These are phyloP conservation scores for Chlorella sp. DNA, from an alignment of 139 green algal genomes.

Conservation along the genomic window DNA sequence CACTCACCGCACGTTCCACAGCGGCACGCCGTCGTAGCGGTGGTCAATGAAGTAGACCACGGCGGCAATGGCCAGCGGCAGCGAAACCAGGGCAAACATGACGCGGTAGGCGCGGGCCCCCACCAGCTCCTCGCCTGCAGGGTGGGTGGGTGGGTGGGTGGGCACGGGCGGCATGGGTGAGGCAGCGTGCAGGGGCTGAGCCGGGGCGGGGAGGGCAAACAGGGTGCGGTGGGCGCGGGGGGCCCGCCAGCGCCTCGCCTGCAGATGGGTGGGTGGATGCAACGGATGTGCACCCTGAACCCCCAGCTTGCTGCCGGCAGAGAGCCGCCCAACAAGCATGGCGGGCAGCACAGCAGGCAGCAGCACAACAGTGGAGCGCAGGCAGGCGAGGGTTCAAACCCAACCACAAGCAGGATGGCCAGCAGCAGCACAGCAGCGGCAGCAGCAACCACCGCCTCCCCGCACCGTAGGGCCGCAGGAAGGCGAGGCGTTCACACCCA, in stretches of 20 bases:
- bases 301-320: no score
- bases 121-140: constrained; percentile 84
- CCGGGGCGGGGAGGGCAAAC: not conserved
- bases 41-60: constrained; percentile 99
- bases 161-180: not conserved
- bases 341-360: no score
- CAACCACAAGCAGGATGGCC: no score
- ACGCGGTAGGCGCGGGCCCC: constrained; percentile 92
- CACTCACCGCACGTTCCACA: constrained; percentile 84
- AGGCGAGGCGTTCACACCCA: no score
- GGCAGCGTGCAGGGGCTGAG: not conserved
- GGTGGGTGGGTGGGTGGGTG: not conserved
- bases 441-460: no score
- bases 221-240: not conserved
- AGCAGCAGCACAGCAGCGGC: no score
- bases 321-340: no score
- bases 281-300: no score
- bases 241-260: not conserved
- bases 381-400: no score
- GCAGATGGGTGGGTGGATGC: not conserved
- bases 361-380: no score
- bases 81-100: constrained; percentile 86
- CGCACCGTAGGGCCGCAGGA: no score
- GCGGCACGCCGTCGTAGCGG: constrained; percentile 77
- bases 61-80: constrained; percentile 88